Percentiles rank a stretch among this genome's conserved stretches.
These are phyloP conservation scores for Ceratocystis lukuohia DNA, from an alignment of 2,329 filamentous ascomycete genomes.

Conservation along the genomic window DNA sequence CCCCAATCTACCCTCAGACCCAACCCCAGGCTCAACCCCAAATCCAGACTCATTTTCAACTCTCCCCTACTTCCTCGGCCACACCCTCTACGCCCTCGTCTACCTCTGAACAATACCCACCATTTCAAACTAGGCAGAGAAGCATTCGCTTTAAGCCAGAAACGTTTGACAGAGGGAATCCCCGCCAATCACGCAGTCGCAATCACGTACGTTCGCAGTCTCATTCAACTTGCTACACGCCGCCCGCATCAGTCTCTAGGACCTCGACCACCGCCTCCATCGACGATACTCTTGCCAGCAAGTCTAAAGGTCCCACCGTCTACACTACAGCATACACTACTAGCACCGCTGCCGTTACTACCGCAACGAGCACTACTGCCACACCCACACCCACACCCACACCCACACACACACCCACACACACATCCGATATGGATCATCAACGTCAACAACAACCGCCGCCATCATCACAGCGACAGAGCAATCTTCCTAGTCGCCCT, in stretches of 20 bases:
- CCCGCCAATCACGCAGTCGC: background rate
- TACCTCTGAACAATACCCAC: background rate
- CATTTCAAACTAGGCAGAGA: background rate
- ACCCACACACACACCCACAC: background rate
- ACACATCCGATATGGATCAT: background rate
- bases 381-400: background rate
- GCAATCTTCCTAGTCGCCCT: background rate
- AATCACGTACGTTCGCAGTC: constrained; percentile 1
- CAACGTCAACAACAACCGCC: background rate
- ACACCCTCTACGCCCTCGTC: too few species aligned
- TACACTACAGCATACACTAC: background rate
- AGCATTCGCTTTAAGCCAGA: constrained; percentile 3
- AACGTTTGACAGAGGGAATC: constrained; percentile 1
- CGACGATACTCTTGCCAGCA: background rate
- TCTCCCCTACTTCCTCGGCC: background rate
- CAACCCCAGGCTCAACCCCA: background rate
- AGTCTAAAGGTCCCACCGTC: background rate
- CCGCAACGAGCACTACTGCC: background rate
- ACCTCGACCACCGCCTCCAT: background rate
- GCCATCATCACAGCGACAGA: background rate
- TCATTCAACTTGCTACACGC: background rate
- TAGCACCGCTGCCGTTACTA: background rate
- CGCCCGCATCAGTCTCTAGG: background rate
- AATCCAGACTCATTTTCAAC: background rate
- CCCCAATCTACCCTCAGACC: background rate